Evolutionary conservation across 371 early-diverging fungal species (phyloP), one percentile per base, ranked within the genome.

Genomic region (Capniomyces stellatus): DNA sequence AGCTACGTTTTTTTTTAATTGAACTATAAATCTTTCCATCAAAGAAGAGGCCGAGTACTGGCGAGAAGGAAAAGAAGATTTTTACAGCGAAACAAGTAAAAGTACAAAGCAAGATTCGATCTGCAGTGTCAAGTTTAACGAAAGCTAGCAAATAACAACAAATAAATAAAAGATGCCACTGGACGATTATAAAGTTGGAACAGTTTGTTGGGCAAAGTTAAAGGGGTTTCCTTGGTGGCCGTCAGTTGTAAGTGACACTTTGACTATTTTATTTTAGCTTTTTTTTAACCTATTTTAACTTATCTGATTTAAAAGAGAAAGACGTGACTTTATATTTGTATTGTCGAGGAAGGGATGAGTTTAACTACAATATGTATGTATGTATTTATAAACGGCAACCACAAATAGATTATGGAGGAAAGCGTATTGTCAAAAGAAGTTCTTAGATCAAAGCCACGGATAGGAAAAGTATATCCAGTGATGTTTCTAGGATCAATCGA

Each of bases 161-260:
- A n/a, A n/a, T n/a, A n/a, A n/a, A n/a, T n/a, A 21, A 8, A 46
- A 4, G 12, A 48, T 48, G 48, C 23, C 25, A 10, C 19, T 48
- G 4, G 24, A 48, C 15, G 48, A 48, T 48, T 6, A 23, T 18
- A 21, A 12, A 23, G 23, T 48, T 0, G 69, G 65, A 46, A 69
- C 68, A 31, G 43, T 69, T 25, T 67, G 68, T 50, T 69, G 69
- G 69, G 69, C 67, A 28, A 69, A 69, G 52, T 58, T 69, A 27
- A 64, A 68, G 46, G 69, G 69, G 8, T 69, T 61, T 22, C 69
- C 69, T 21, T 69, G 69, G 69, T 69, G 69, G 69, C 69, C 69
- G 3, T 61, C 69, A 30, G 60, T 62, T 59, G 67, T 67, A 63
- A 54, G 67, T 57, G 2, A n/a, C n/a, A n/a, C n/a, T n/a, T n/a